phyloP scores from a whole-genome alignment of 2,329 filamentous ascomycete species.

The Trichophyton equinum region DNA sequence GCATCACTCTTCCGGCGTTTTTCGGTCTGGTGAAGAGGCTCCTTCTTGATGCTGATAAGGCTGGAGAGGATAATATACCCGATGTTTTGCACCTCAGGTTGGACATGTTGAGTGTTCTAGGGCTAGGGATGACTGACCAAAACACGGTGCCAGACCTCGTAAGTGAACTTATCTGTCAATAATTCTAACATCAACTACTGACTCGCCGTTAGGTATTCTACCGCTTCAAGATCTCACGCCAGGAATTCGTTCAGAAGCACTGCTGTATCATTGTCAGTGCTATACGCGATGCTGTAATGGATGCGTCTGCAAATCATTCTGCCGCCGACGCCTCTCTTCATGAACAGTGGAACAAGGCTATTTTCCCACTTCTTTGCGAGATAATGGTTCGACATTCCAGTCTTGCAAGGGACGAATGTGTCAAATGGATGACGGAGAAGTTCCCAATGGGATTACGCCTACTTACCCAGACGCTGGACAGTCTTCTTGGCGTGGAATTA shows the following conservation, averaged over 20 bases:
- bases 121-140: neutral
- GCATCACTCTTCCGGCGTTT: constrained; percentile 32
- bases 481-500: constrained; percentile 21
- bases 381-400: constrained; percentile 25
- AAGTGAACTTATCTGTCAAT: constrained; percentile 5
- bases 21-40: constrained; percentile 26
- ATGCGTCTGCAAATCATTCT: constrained; percentile 1
- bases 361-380: constrained; percentile 23
- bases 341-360: constrained; percentile 15
- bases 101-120: constrained; percentile 5
- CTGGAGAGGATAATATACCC: constrained; percentile 8
- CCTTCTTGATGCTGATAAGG: constrained; percentile 16
- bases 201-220: constrained; percentile 22
- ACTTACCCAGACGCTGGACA: constrained; percentile 23
- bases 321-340: constrained; percentile 4
- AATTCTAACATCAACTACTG: neutral
- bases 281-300: constrained; percentile 22
- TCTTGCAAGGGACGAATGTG: constrained; percentile 17
- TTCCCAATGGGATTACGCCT: constrained; percentile 19
- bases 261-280: constrained; percentile 23
- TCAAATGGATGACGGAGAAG: constrained; percentile 21
- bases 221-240: constrained; percentile 28
- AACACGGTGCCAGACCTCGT: constrained; percentile 20
- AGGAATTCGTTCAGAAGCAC: constrained; percentile 28
- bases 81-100: constrained; percentile 5